These are phyloP conservation scores for Ceratobasidium sp. DNA, from an alignment of 1,284 basidiomycete species.

Conservation along the genomic window DNA sequence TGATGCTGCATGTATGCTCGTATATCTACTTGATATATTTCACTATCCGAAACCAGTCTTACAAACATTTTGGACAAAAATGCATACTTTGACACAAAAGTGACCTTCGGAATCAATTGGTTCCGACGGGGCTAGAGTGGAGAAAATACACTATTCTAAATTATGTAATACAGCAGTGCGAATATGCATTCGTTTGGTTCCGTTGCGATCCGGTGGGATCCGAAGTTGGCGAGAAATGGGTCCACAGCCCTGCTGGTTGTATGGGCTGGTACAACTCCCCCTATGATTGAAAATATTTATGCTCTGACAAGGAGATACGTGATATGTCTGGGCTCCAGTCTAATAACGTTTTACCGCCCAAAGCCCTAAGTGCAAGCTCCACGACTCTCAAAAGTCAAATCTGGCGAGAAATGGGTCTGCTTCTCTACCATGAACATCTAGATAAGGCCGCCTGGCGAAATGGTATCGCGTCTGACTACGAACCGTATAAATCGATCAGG, in stretches of 20 bases:
- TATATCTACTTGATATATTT: not conserved
- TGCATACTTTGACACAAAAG: not conserved
- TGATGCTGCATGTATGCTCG: not conserved
- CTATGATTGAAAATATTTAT: not conserved
- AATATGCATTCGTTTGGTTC: not conserved
- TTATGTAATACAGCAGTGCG: no score
- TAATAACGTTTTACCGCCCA: not conserved
- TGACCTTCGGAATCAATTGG: not conserved
- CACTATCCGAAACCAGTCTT: not conserved
- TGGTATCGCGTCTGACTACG: slow-evolving; percentile 45
- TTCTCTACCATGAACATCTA: not conserved
- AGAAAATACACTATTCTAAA: no score
- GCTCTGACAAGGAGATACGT: not conserved
- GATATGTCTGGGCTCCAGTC: not conserved
- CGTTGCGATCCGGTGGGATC: not conserved
- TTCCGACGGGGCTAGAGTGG: not conserved
- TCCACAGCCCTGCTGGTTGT: not conserved
- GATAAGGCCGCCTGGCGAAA: slow-evolving; percentile 44
- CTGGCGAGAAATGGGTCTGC: not conserved
- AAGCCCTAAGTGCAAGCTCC: not conserved
- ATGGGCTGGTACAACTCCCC: not conserved
- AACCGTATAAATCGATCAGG: slow-evolving; percentile 62
- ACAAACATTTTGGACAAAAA: not conserved
- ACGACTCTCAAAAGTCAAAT: not conserved
- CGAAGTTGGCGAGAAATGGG: slow-evolving; percentile 5